Base-by-base conservation (phyloP, 129 eudicot genomes). In the Daucus carota region DNA sequence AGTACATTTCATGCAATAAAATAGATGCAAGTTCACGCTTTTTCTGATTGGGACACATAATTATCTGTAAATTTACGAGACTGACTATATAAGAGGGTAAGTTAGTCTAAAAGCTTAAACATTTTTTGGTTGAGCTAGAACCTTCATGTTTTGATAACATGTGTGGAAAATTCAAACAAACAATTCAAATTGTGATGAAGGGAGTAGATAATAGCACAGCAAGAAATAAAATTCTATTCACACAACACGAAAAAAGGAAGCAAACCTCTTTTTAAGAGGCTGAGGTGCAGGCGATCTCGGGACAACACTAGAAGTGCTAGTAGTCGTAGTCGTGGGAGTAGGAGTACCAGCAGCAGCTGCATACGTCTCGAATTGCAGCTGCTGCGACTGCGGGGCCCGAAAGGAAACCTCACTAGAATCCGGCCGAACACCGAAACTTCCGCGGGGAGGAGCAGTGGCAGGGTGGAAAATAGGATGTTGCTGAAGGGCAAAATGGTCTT, bases 221-320 rank as follows among this genome's bases (percentile, higher is more conserved):
- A n/a, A n/a, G n/a, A n/a, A n/a, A n/a, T n/a, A 24, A 1, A 45
- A 45, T 16, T 1, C 14, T 22, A 22, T 17, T 62, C 18, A 63
- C 0, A 47, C 57, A 16, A 47, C 0, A 20, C 16, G 28, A 14
- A 16, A 46, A 47, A 40, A n/a, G 38, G 67, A 48, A 32, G 40
- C 68, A 72, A 15, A 84, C 87, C 84, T 80, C 24, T 63, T 80
- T 65, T 84, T 81, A 8, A 82, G 70, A 15, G 79, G 41, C 17
- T 78, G 76, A 33, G 75, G 75, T 13, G 70, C 70, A 11, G 70
- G 70, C 22, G 16, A 15, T 57, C 31, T 24, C 15, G 31, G 31
- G 31, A 57, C 65, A n/a, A 28, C 65, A 9, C 29, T 54, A 75
- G 74, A 74, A 20, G 77, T 29, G 66, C 46, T 72, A 57, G 84